Evolutionary conservation across 345 rosid species (phyloP), one percentile per base, ranked within the genome.

Genomic region (Tarenaya hassleriana): DNA sequence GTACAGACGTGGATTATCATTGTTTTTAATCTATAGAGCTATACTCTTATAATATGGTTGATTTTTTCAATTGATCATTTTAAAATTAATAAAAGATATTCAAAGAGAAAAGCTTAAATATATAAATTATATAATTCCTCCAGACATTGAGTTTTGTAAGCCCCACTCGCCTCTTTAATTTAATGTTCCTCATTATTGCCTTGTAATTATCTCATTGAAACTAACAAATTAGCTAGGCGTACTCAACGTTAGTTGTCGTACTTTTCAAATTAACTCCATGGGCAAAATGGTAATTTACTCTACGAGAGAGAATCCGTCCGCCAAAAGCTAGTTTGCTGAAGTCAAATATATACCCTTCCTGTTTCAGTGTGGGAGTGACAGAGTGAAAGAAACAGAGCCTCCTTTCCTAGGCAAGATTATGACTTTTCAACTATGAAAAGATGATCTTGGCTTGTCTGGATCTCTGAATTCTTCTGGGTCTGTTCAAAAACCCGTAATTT

Each of bases 251-350:
- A 63, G 13, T n/a, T 37, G 47, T 24, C 29, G 29, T 24, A 24
- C 3, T 24, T 24, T 24, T 5, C n/a, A n/a, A 11, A 29, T 27
- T 24, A 56, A 27, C 27, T 44, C 21, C 38, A 38, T 9, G 55
- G 69, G 29, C 17, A 65, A 5, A 65, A 46, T 1, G 54, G 59
- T 65, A 57, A 64, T 39, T 27, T 21, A 7, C 49, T 15, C 37
- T 12, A n/a, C 4, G 7, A 10, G 14, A 40, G 61, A 40, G 32
- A 41, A 24, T 43, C 53, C 59, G 18, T 60, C 70, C 70, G 70
- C 70, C 61, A 66, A 59, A 66, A 66, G 12, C 7, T 16, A 5
- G 52, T 41, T 41, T 34, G 41, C 24, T 52, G 40, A 53, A 41
- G 61, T 54, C 65, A 60, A 60, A 52, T 39, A 47, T 40, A 62